These are phyloP conservation scores for Melanopsichium pennsylvanicum DNA, from an alignment of 1,284 basidiomycete species.

Conservation along the genomic window DNA sequence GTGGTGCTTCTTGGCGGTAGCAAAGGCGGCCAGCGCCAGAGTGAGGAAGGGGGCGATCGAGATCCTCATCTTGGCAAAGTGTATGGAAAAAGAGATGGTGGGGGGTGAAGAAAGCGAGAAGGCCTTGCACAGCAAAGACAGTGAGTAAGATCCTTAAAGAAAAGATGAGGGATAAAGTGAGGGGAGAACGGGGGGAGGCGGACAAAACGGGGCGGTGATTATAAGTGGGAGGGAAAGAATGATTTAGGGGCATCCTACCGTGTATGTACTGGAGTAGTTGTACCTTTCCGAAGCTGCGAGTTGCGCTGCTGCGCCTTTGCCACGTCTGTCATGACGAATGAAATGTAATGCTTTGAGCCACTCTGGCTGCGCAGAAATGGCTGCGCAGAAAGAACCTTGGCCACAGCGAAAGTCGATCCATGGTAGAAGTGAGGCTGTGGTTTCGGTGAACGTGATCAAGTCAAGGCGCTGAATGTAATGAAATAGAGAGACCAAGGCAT, in stretches of 20 bases:
- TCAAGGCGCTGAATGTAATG: too few species aligned
- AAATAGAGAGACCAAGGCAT: too few species aligned
- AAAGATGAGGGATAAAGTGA: background rate
- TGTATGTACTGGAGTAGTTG: too few species aligned
- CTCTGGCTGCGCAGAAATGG: too few species aligned
- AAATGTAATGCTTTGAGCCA: too few species aligned
- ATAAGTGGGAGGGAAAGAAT: background rate
- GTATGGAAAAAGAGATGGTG: background rate
- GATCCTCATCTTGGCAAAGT: slow-evolving; percentile 8
- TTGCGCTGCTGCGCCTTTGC: too few species aligned
- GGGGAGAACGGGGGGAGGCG: background rate
- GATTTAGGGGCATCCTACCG: background rate
- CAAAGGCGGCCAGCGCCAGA: slow-evolving; percentile 17
- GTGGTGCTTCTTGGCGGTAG: slow-evolving; percentile 16
- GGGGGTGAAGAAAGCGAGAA: background rate
- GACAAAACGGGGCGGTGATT: background rate
- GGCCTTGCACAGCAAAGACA: slow-evolving; percentile 11
- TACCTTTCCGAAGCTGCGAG: too few species aligned
- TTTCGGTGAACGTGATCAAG: too few species aligned
- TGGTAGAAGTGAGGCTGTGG: too few species aligned
- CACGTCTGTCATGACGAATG: too few species aligned
- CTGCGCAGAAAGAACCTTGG: too few species aligned
- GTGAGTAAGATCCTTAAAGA: background rate
- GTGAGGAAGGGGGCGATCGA: slow-evolving; percentile 4
- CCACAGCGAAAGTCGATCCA: too few species aligned